Evolutionary conservation across 768 basidiomycete genomes (phyloP).

Genomic region (Infundibulicybe gibba): DNA sequence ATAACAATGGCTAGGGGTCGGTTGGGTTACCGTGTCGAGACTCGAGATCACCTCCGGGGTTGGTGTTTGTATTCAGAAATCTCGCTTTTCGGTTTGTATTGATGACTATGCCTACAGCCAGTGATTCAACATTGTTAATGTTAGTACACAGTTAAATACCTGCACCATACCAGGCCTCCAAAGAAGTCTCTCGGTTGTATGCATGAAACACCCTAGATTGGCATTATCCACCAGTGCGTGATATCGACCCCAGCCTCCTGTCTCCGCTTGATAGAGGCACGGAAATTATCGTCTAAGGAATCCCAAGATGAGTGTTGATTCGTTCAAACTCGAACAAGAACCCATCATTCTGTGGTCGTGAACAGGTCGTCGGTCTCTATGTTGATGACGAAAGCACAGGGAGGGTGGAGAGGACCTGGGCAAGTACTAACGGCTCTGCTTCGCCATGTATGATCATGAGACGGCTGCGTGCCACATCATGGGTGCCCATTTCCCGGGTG

Average conservation of each 20-base stretch:
- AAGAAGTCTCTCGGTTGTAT: too few relatives aligned
- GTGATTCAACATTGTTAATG: too few relatives aligned
- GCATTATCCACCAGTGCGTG: constrained; percentile 77
- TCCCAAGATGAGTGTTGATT: constrained; percentile 77
- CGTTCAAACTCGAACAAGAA: constrained; percentile 96
- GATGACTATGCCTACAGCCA: too few relatives aligned
- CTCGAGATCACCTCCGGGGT: too few relatives aligned
- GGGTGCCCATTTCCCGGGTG: constrained; percentile 92
- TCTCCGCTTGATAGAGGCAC: constrained; percentile 51
- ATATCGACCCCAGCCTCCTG: constrained; percentile 94
- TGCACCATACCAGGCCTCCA: too few relatives aligned
- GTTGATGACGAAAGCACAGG: constrained; percentile 84
- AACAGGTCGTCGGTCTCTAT: constrained; percentile 94
- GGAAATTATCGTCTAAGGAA: constrained; percentile 76
- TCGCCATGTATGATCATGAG: constrained; percentile 14
- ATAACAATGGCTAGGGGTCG: too few relatives aligned
- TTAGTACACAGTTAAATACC: too few relatives aligned
- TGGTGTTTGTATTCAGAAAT: too few relatives aligned
- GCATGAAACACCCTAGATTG: too few relatives aligned
- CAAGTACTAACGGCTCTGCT: constrained; percentile 34
- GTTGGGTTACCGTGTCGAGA: too few relatives aligned
- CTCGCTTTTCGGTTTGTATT: too few relatives aligned
- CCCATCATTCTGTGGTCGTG: constrained; percentile 88
- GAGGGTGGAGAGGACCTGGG: constrained; percentile 58
- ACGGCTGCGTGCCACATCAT: constrained; percentile 79